Conservation (phyloP, 352 stramenopile species). For the Phytophthora pluvialis region DNA sequence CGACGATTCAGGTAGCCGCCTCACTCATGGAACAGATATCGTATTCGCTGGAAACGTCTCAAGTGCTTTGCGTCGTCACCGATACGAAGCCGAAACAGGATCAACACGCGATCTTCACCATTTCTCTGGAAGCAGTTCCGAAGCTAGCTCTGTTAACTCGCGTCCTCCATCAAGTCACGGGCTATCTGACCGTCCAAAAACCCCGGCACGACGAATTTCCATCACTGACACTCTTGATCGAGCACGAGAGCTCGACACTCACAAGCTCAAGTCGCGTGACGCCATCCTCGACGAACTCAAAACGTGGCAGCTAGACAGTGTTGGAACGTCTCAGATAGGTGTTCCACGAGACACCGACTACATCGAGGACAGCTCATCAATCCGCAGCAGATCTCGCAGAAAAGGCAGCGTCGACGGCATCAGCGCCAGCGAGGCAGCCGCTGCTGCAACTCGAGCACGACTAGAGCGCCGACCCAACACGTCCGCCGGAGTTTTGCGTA, state of each 20-base stretch:
- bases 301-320: conserved; percentile 69
- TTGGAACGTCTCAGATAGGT: conserved; percentile 44
- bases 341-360: conserved; percentile 39
- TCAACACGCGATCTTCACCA: background rate
- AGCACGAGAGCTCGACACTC: conserved; percentile 63
- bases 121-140: background rate
- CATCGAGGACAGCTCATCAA: conserved; percentile 8
- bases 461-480: conserved; percentile 55
- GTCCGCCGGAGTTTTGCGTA: conserved; percentile 54
- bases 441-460: conserved; percentile 10
- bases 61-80: conserved; percentile 73
- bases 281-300: conserved; percentile 72
- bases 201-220: conserved; percentile 61
- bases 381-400: conserved; percentile 19
- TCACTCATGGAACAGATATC: conserved; percentile 90
- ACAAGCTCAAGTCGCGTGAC: conserved; percentile 68
- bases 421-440: background rate
- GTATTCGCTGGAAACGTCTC: conserved; percentile 92
- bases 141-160: conserved; percentile 6
- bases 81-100: conserved; percentile 63
- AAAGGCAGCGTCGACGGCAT: conserved; percentile 36
- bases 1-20: conserved; percentile 69
- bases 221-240: conserved; percentile 84
- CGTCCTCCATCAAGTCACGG: conserved; percentile 23
- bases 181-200: conserved; percentile 54